Evolutionary conservation across 169 alveolate species (phyloP).

Genomic region (Eimeria maxima): DNA sequence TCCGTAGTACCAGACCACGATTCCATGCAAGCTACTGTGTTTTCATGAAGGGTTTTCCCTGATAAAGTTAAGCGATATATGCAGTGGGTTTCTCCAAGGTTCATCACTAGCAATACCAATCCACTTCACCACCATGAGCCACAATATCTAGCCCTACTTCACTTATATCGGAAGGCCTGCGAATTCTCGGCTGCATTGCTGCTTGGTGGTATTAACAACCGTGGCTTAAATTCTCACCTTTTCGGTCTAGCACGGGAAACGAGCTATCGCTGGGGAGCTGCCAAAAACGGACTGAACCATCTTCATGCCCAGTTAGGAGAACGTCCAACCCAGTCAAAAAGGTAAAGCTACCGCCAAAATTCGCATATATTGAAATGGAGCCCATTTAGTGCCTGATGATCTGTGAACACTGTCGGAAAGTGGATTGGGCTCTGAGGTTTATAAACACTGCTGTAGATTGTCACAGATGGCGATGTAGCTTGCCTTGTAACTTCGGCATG

Average conservation of each 20-base stretch:
- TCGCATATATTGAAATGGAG: neutral
- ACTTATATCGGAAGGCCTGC: neutral
- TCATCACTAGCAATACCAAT: neutral
- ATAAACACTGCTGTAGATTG: neutral
- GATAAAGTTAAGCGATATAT: neutral
- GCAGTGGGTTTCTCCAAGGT: neutral
- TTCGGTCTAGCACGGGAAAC: slow-evolving; percentile 39
- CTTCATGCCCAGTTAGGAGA: slow-evolving; percentile 71
- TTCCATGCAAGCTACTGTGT: slow-evolving; percentile 74
- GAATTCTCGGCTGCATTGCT: neutral
- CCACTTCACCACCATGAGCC: neutral
- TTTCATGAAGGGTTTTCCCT: slow-evolving; percentile 57
- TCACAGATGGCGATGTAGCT: neutral
- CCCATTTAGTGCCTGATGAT: neutral
- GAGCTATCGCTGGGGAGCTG: slow-evolving; percentile 58
- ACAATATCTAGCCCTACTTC: neutral
- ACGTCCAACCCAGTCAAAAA: slow-evolving; percentile 48
- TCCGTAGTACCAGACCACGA: slow-evolving; percentile 47
- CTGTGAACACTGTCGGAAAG: neutral
- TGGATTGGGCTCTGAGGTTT: no score
- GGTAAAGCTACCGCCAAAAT: slow-evolving; percentile 15
- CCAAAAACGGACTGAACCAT: slow-evolving; percentile 72
- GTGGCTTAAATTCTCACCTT: neutral
- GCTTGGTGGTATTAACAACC: neutral
- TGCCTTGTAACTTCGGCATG: slow-evolving; percentile 72